Conservation (phyloP, 83 land plant genomes). For the Thuja plicata region DNA sequence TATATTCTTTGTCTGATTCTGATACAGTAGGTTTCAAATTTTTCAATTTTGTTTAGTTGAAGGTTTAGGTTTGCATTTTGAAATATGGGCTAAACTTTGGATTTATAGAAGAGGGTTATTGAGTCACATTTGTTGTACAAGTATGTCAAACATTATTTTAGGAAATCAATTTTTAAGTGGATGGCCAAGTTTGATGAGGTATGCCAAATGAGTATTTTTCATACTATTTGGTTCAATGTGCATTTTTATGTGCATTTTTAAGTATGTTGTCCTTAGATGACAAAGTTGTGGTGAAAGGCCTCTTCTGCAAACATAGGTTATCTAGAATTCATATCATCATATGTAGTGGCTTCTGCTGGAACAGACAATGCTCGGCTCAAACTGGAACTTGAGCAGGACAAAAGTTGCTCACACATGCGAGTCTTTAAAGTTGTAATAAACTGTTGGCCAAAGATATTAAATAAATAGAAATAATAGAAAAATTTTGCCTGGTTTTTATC, state of each 20-base stretch:
- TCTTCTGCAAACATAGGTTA: neutral
- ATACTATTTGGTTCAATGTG: neutral
- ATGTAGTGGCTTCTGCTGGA: neutral
- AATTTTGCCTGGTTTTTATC: too few relatives aligned
- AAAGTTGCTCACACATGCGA: neutral
- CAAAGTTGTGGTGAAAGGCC: neutral
- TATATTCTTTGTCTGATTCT: too few relatives aligned
- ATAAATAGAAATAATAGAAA: neutral
- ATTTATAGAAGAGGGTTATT: neutral
- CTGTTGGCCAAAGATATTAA: neutral
- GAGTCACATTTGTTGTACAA: neutral
- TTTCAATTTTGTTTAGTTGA: neutral
- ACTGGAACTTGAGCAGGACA: neutral
- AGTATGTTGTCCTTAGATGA: neutral
- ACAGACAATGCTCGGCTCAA: neutral
- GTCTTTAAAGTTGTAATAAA: neutral
- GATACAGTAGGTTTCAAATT: neutral
- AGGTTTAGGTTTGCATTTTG: neutral
- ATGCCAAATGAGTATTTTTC: neutral
- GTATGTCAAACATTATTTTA: neutral
- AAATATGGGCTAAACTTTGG: neutral
- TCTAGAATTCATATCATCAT: neutral
- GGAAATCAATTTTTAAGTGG: neutral
- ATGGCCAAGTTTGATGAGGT: neutral
- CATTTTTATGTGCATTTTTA: too few relatives aligned